Evolutionary conservation across 352 stramenopile species (phyloP).

Genomic region (Phytophthora vignae): DNA sequence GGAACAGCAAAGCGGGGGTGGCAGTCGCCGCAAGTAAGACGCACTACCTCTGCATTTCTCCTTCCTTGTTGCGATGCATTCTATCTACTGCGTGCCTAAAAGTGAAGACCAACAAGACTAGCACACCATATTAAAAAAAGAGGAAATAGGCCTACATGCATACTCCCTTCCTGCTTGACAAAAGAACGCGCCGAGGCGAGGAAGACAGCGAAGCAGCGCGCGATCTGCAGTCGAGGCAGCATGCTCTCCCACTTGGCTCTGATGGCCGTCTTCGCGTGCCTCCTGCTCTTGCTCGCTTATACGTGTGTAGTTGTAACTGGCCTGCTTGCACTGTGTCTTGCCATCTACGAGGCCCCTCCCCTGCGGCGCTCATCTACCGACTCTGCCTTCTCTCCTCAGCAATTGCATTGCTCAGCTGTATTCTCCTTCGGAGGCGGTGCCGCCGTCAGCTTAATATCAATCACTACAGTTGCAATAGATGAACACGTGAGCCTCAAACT

Average conservation of each 20-base stretch:
- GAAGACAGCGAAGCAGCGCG: slow-evolving; percentile 12
- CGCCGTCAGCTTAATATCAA: slow-evolving; percentile 90
- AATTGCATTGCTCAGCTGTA: slow-evolving; percentile 73
- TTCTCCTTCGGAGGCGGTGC: slow-evolving; percentile 82
- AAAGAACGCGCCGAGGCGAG: slow-evolving; percentile 22
- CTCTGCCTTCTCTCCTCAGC: slow-evolving; percentile 42
- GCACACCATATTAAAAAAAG: slow-evolving; percentile 27
- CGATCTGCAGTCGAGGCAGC: slow-evolving; percentile 7
- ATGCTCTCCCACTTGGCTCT: slow-evolving; percentile 8
- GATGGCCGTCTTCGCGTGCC: slow-evolving; percentile 15
- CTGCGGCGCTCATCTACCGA: slow-evolving; percentile 26
- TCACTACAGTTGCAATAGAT: slow-evolving; percentile 50
- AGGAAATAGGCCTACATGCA: slow-evolving; percentile 37
- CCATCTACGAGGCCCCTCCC: slow-evolving; percentile 30
- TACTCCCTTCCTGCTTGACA: slow-evolving; percentile 41
- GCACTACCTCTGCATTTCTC: background rate
- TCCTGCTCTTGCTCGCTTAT: slow-evolving; percentile 17
- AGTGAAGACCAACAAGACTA: slow-evolving; percentile 22
- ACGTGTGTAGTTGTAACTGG: slow-evolving; percentile 19
- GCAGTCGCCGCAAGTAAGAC: slow-evolving; percentile 64
- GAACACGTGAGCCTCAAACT: too few species aligned
- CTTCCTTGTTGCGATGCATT: slow-evolving; percentile 7
- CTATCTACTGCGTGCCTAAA: slow-evolving; percentile 17
- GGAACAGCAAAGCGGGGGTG: slow-evolving; percentile 56
- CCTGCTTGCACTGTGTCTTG: slow-evolving; percentile 29